A percentile compares a stretch with the other conserved stretches of the same genome.
Evolutionary conservation across 1,284 basidiomycete genomes (phyloP).

Genomic region (Trichosporon sp.): DNA sequence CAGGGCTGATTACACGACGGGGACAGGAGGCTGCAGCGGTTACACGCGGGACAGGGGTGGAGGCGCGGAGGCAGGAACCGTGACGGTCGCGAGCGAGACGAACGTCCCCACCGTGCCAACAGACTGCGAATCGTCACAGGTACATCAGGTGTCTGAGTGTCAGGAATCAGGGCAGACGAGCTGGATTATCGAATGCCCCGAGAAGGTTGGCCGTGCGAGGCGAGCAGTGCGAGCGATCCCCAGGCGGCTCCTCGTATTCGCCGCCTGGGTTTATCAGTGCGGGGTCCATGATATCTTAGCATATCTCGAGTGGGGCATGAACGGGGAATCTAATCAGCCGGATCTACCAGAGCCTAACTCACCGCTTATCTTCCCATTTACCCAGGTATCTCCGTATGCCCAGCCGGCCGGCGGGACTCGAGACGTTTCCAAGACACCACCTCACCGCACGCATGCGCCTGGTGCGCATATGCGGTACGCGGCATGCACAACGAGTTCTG

Average conservation of each 20-base stretch:
- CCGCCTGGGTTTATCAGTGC: background rate
- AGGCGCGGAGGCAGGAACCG: background rate
- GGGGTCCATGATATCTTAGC: background rate
- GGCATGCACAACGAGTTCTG: background rate
- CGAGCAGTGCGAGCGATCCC: background rate
- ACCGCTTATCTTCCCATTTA: background rate
- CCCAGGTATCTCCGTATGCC: background rate
- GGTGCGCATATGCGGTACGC: background rate
- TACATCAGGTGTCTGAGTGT: background rate
- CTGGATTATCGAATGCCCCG: background rate
- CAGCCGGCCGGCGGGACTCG: background rate
- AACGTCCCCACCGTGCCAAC: background rate
- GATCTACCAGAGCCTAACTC: background rate
- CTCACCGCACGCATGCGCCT: background rate
- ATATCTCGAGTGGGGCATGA: background rate
- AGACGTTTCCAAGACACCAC: conserved; percentile 2
- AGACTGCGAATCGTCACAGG: background rate
- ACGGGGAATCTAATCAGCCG: conserved; percentile 4
- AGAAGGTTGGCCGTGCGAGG: background rate
- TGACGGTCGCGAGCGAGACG: background rate
- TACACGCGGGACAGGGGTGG: background rate
- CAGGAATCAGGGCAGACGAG: background rate
- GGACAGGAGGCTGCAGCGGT: background rate
- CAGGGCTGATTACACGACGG: background rate
- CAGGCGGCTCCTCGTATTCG: background rate